Conservation (phyloP, 2,329 filamentous ascomycete species). For the Chrysoporthe puriensis region DNA sequence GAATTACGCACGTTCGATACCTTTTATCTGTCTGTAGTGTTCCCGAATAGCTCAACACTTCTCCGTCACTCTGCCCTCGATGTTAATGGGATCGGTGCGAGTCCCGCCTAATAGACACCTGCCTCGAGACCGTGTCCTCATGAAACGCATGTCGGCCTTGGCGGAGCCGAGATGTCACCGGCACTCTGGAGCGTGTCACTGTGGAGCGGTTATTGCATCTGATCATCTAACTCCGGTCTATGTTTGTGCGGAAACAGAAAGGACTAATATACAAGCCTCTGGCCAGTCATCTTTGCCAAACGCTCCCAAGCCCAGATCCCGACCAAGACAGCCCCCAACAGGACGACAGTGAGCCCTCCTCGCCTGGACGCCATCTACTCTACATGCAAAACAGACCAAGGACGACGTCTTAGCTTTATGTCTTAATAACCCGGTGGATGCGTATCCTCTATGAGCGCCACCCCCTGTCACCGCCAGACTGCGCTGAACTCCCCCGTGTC, state of each 20-base stretch:
- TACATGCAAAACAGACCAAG: constrained; percentile 10
- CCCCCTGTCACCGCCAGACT: not conserved
- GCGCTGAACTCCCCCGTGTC: not conserved
- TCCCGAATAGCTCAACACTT: not conserved
- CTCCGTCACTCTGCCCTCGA: not conserved
- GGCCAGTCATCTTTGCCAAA: constrained; percentile 31
- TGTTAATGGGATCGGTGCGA: too few relatives aligned
- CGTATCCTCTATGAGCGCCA: constrained; percentile 5
- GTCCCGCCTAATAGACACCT: too few relatives aligned
- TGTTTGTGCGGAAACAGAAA: constrained; percentile 33
- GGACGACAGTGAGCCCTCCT: constrained; percentile 4
- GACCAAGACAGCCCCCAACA: constrained; percentile 22
- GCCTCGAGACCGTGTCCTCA: too few relatives aligned
- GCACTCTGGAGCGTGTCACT: not conserved
- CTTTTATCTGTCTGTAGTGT: not conserved
- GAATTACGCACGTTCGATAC: not conserved
- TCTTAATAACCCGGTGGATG: constrained; percentile 9
- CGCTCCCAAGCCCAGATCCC: constrained; percentile 28
- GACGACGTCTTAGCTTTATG: constrained; percentile 6
- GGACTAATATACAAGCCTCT: constrained; percentile 39
- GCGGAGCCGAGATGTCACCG: not conserved
- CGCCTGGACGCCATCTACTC: constrained; percentile 17
- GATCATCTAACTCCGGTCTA: constrained; percentile 59
- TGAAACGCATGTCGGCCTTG: too few relatives aligned
- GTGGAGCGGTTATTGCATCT: not conserved